Evolutionary conservation across 1,284 basidiomycete species (phyloP), one percentile per base, ranked within the genome.

Genomic region (Stygiomarasmius scandens): DNA sequence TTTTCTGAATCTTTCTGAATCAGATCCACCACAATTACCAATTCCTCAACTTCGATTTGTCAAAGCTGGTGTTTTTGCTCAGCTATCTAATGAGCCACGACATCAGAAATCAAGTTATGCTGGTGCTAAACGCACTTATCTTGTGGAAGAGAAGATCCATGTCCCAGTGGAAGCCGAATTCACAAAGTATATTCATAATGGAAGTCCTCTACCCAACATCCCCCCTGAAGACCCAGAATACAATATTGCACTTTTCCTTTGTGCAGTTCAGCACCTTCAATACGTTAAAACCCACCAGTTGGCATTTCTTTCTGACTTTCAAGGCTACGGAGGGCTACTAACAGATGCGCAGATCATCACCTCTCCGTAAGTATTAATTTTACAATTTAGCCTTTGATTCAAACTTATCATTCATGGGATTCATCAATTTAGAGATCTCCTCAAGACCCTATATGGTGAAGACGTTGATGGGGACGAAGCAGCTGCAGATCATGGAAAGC

Each of bases 111-210:
- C 47, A 3, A 43, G 6, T 3, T 44, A 10, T 8, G 32, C 34
- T 1, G 41, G 19, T 4, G 19, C 50, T 1, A 20, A 47, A 5
- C 53, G 34, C 1, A 23, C 47, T 3, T 59, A 34, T 25, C 19
- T 59, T 1, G 1, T 59, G 2, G 58, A 55, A 43, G 53, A 59
- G 48, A 27, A 25, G 14, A 55, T 59, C 11, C 11, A 20, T n/a
- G 19, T 54, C 10, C 44, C 24, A 0, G 49, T 46, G 1, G 27
- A 23, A 2, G 47, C 19, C 2, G 22, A 46, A 4, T 59, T 59
- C 34, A 41, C 38, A 9, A 59, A 59, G 43, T 59, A 51, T 34
- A 55, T 59, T 46, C 58, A 59, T 22, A 59, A 59, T 29, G 47
- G 53, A 8, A 51, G 27, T 24, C 32, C 58, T 3, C 19, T 4